Base-by-base conservation (phyloP, 73 alveolate genomes). In the Urostyla sp. region DNA sequence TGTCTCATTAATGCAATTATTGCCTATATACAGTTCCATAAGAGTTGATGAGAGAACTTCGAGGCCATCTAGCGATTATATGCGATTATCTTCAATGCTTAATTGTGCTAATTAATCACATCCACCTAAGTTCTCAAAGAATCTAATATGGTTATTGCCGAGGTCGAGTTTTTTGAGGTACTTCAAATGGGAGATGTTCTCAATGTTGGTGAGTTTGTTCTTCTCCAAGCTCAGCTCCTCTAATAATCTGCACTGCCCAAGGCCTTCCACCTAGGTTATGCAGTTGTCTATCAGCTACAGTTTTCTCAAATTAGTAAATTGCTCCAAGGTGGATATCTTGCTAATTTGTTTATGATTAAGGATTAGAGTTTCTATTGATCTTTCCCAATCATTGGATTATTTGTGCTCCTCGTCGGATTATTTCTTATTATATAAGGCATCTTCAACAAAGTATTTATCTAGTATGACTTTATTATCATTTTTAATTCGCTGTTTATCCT, bases 1-100 rank as follows among this genome's bases (percentile, higher is more conserved):
- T 16, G 82, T 26, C 46, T 91, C 90, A 0, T 54, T 53, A 0
- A 97, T 93, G 35, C 82, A 89, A 77, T 97, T 97, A 85, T 97
- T 97, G 11, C 98, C 98, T 27, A 97, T 89, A 80, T 95, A 97
- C 36, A 97, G 89, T 76, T 95, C 99, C 96, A 94, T 91, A 44
- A 97, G 87, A 59, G 83, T 90, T 67, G 67, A 56, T 53, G 92
- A 67, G 40, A 69, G 85, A 23, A n/a, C n/a, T 5, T 91, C 96
- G 20, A 96, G 85, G n/a, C 98, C 99, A 57, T 89, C 92, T 10
- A 96, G 73, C 52, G 74, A 75, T 37, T 87, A 81, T 26, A 96
- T 96, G 53, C 87, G 87, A 81, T 96, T 96, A 80, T 96, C 98
- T 40, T 95, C 98, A 43, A 96, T 85, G 53, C 97, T 94, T 20